These are phyloP conservation scores for Heliamphora exappendiculata DNA, from an alignment of 148 eudicot species.

Conservation along the genomic window DNA sequence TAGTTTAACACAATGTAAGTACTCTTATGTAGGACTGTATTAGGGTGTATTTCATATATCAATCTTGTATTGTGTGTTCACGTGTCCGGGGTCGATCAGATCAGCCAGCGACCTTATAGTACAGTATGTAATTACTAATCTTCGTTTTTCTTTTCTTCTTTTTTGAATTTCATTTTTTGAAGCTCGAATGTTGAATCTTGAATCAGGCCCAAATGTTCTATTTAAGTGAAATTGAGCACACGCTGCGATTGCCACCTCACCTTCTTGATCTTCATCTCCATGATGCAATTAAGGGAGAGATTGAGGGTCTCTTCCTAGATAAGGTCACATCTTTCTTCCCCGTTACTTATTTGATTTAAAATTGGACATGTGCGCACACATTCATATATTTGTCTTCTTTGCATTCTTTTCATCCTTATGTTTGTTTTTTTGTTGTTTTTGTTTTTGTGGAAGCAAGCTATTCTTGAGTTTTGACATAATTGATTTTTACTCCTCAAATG, in stretches of 20 bases:
- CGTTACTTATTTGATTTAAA: background rate
- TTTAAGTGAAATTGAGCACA: constrained; percentile 66
- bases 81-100: too few relatives aligned
- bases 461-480: background rate
- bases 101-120: too few relatives aligned
- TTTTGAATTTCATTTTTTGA: background rate
- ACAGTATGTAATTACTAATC: background rate
- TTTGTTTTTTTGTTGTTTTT: too few relatives aligned
- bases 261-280: constrained; percentile 50
- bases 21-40: too few relatives aligned
- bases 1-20: too few relatives aligned
- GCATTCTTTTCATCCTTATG: background rate
- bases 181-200: background rate
- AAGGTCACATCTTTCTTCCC: constrained; percentile 35
- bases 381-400: background rate
- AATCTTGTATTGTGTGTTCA: too few relatives aligned
- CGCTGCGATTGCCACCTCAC: constrained; percentile 57
- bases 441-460: too few relatives aligned
- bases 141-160: background rate
- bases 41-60: too few relatives aligned
- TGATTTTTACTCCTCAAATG: background rate
- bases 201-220: constrained; percentile 42
- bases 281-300: constrained; percentile 57
- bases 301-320: constrained; percentile 68
- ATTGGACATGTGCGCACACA: background rate